Base-by-base conservation (phyloP, 192 early-diverging fungal species). In the Chytriomyces confervae region DNA sequence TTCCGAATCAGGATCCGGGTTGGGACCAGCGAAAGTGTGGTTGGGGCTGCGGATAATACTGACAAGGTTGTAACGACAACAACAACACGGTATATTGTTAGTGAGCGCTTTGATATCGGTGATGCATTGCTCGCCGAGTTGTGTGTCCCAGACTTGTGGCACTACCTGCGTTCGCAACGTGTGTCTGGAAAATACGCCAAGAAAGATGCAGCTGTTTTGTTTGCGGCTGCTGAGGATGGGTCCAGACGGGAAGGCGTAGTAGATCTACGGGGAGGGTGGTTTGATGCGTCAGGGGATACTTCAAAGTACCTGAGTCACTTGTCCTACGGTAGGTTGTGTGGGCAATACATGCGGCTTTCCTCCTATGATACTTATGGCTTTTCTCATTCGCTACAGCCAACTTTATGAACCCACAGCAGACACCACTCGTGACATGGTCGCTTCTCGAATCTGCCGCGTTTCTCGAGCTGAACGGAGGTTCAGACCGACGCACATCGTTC, bases 341-440 rank as follows among this genome's bases (percentile, higher is more conserved):
- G 53, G 20, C 53, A 57, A 20, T 20, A 3, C 36, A 36, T 4
- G 3, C 16, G 5, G 20, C 53, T 4, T 57, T 57, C 53, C 53
- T 13, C 53, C 1, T 2, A n/a, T 20, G 20, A 57, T 57, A 4
- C 16, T 57, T 20, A 57, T 5, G 13, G 5, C 13, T 3, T 5
- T 57, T n/a, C 20, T 1, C 20, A n/a, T 57, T 20, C 13, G 16
- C 13, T 20, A 4, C 66, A 72, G 72, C 72, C 53, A 74, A 63
- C 72, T 74, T 74, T 27, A 74, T 74, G 72, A 74, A 74, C 72
- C 72, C 72, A 8, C 72, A 74, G 36, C 72, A 74, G 27, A 74
- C 72, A 44, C 72, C 72, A 0, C 45, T 74, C 3, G 44, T 74
- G 8, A 48, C 72, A 3, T 74, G 72, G 72, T 18, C 27, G 10